Conservation (phyloP, 225 moss, liverwort and hornwort species). For the Sphagnum tenellum region DNA sequence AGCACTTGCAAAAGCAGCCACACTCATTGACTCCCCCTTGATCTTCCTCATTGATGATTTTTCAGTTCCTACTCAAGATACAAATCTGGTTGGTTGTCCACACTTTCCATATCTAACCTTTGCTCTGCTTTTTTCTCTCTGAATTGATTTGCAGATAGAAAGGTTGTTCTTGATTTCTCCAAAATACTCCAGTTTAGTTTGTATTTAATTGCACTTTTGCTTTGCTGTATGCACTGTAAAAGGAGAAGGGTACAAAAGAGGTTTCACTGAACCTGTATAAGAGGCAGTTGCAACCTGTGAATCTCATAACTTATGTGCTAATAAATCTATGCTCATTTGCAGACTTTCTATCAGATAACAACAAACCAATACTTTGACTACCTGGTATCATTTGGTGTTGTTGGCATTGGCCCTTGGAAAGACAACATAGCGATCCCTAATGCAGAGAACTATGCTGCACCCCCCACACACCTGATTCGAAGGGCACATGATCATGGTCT, state of each 20-base stretch:
- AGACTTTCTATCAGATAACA: conserved; percentile 65
- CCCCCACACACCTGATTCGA: conserved; percentile 48
- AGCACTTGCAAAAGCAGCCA: conserved; percentile 48
- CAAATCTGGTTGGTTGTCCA: conserved; percentile 39
- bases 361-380: conserved; percentile 65
- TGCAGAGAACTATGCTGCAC: conserved; percentile 28
- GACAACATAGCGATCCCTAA: conserved; percentile 55
- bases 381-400: conserved; percentile 50
- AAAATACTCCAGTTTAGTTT: no score
- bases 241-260: no score
- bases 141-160: no score
- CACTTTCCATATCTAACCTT: no score
- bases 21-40: conserved; percentile 49
- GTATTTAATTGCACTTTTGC: no score
- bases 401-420: conserved; percentile 90
- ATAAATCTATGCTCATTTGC: neutral
- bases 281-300: no score
- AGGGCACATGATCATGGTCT: conserved; percentile 58
- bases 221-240: no score
- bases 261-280: no score
- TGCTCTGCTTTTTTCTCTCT: no score
- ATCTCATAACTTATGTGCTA: no score
- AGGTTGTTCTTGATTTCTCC: no score
- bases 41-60: conserved; percentile 77
- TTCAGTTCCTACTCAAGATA: conserved; percentile 61